These are phyloP conservation scores for Akanthomyces muscarius DNA, from an alignment of 2,329 filamentous ascomycete genomes.

Conservation along the genomic window DNA sequence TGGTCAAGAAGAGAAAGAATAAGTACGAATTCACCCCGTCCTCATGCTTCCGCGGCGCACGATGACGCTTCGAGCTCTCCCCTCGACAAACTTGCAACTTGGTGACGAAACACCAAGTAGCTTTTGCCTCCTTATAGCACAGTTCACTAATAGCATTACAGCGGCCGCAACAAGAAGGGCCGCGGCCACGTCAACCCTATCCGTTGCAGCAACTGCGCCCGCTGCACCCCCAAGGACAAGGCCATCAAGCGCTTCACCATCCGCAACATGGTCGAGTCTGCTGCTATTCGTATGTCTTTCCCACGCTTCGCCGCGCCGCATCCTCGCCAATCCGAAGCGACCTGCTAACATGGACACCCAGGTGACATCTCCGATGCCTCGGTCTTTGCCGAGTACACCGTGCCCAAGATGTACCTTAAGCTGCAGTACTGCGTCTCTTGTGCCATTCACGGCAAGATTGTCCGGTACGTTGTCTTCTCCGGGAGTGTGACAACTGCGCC, in stretches of 20 bases:
- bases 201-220: slow-evolving; percentile 69
- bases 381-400: slow-evolving; percentile 98
- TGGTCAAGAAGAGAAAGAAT: slow-evolving; percentile 71
- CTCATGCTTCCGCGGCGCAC: slow-evolving; percentile 7
- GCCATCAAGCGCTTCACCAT: slow-evolving; percentile 99
- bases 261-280: slow-evolving; percentile 99
- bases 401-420: slow-evolving; percentile 99
- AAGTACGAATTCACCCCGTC: slow-evolving; percentile 46
- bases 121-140: background rate
- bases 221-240: slow-evolving; percentile 98
- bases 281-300: slow-evolving; percentile 86
- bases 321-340: background rate
- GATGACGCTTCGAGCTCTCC: background rate
- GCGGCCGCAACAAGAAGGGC: slow-evolving; percentile 99
- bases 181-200: slow-evolving; percentile 99
- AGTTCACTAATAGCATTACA: slow-evolving; percentile 36
- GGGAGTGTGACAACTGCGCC: slow-evolving; percentile 56
- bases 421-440: slow-evolving; percentile 99
- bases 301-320: background rate
- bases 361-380: slow-evolving; percentile 99
- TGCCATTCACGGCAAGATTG: slow-evolving; percentile 99
- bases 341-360: slow-evolving; percentile 36
- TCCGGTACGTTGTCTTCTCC: slow-evolving; percentile 78
- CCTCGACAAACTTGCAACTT: background rate
- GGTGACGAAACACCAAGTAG: background rate